Percentiles rank a stretch among this genome's conserved stretches.
These are phyloP conservation scores for Talaromyces pinophilus DNA, from an alignment of 2,329 filamentous ascomycete species.

Conservation along the genomic window DNA sequence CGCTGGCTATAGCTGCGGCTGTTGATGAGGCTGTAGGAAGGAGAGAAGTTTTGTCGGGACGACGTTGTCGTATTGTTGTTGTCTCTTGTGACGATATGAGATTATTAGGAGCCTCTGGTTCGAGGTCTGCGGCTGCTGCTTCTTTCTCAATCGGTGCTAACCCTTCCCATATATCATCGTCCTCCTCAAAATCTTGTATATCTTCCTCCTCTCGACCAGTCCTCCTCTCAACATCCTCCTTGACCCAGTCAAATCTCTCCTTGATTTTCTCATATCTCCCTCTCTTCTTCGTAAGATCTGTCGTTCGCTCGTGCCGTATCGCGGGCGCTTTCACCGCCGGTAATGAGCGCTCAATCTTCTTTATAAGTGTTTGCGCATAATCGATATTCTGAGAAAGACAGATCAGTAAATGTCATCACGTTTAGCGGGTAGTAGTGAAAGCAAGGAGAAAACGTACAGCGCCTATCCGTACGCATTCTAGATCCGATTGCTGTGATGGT, in stretches of 20 bases:
- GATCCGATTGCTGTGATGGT: constrained; percentile 42
- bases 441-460: constrained; percentile 35
- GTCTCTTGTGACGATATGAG: not conserved
- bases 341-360: constrained; percentile 44
- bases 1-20: not conserved
- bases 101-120: not conserved
- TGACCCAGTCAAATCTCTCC: constrained; percentile 37
- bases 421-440: not conserved
- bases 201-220: constrained; percentile 24
- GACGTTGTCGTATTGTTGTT: constrained; percentile 16
- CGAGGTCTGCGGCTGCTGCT: not conserved
- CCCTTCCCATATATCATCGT: constrained; percentile 22
- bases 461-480: constrained; percentile 45
- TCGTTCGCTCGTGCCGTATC: constrained; percentile 42
- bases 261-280: constrained; percentile 38
- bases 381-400: constrained; percentile 43
- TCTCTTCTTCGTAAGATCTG: constrained; percentile 43
- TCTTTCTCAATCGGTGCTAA: not conserved
- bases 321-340: constrained; percentile 43
- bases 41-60: not conserved
- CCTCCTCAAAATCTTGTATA: constrained; percentile 27
- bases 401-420: constrained; percentile 11
- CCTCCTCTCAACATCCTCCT: constrained; percentile 25
- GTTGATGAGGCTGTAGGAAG: not conserved
- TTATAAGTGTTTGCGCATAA: constrained; percentile 46